Percentiles rank a stretch among this genome's conserved stretches.
phyloP scores from a whole-genome alignment of 1,284 basidiomycete genomes.

The Fomes fomentarius region DNA sequence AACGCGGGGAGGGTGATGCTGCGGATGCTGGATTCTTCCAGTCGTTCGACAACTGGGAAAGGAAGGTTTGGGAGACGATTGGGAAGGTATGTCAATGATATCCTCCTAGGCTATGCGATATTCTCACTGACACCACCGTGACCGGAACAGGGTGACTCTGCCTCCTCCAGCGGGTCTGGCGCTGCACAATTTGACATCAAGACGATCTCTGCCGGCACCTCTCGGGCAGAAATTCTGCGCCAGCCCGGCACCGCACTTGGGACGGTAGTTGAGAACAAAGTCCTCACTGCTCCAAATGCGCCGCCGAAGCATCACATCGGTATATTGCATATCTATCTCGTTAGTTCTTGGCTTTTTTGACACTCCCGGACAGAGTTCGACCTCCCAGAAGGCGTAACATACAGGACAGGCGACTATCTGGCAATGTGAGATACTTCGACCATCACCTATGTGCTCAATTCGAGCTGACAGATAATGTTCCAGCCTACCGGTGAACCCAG shows the following conservation, averaged over 20 bases:
- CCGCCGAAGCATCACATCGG: constrained; percentile 47
- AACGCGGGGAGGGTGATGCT: constrained; percentile 49
- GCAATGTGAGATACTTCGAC: constrained; percentile 38
- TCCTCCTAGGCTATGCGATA: too few relatives aligned
- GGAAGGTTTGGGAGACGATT: constrained; percentile 43
- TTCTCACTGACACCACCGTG: too few relatives aligned
- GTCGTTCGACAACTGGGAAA: constrained; percentile 49
- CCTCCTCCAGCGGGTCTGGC: too few relatives aligned
- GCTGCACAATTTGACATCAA: constrained; percentile 37
- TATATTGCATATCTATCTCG: not conserved
- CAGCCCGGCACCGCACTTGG: constrained; percentile 46
- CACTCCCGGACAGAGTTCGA: constrained; percentile 34
- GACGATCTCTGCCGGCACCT: constrained; percentile 38
- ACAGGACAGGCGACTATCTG: constrained; percentile 49
- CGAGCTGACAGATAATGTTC: not conserved
- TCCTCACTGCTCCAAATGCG: constrained; percentile 43
- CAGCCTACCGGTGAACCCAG: constrained; percentile 46
- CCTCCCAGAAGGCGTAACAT: constrained; percentile 42
- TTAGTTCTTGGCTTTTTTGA: too few relatives aligned
- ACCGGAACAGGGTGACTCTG: too few relatives aligned
- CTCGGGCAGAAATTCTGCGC: constrained; percentile 43
- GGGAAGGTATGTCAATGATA: too few relatives aligned
- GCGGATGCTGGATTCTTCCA: constrained; percentile 48
- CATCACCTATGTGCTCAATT: too few relatives aligned
- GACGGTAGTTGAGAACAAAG: constrained; percentile 42